Base-by-base conservation (phyloP, 306 rosid genomes). In the Pyrus pyrifolia region DNA sequence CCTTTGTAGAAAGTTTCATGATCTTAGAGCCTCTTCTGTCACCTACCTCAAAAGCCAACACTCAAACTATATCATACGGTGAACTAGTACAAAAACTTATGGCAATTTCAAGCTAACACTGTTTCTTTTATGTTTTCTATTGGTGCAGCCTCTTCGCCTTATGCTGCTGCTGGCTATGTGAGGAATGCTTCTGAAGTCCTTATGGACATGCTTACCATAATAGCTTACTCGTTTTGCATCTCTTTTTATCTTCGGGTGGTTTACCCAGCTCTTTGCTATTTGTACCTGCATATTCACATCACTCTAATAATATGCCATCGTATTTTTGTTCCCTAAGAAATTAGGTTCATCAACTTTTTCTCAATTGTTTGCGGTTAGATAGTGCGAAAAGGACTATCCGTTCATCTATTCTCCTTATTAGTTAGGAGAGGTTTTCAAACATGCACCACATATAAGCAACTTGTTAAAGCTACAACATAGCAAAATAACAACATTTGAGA, bases 101-200 rank as follows among this genome's bases (percentile, higher is more conserved):
- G 68, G 23, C 31, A 19, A 29, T 59, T 49, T 40, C 29, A 5
- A 27, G 51, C 58, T 46, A 67, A 71, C 57, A 71, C 15, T 25
- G 3, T 65, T 51, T 63, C 59, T 75, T 75, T 40, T 79, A 67
- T 53, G 58, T 72, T 65, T 78, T 77, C 75, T 78, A 15, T 40
- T 79, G 72, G 58, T 86, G 89, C 89, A 92, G 96, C 85, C 92
- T 92, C 83, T 92, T 88, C 72, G 91, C 92, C 57, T 81, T 92
- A 29, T 92, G 97, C 86, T 92, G 97, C 88, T 92, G 97, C 76
- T 92, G 96, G 96, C 49, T 92, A 29, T 92, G 97, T 30, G 96
- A 92, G 74, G 85, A 67, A 78, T 92, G 97, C 77, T 86, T 68
- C 85, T 92, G 74, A 88, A 57, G 33, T 44, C 72, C 35, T 42